Base-by-base conservation (phyloP, 306 rosid species). In the Gastrolobium bilobum region DNA sequence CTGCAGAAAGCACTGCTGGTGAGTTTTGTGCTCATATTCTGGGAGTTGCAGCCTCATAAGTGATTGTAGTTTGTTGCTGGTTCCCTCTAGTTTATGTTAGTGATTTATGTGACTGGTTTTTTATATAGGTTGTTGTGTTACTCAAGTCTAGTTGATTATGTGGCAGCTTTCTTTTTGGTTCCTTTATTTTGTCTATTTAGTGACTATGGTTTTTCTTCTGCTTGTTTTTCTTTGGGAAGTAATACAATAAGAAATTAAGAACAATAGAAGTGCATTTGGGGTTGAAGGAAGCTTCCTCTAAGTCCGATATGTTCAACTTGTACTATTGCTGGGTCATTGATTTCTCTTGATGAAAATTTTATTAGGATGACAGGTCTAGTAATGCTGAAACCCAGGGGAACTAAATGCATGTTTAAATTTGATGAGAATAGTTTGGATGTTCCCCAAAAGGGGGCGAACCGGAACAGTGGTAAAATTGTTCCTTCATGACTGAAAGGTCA, bases 1-100 rank as follows among this genome's bases (percentile, higher is more conserved):
- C 97, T 50, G 98, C 99, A 8, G 90, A 91, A 76, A 93, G 99
- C 88, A 73, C 87, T 61, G 87, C 97, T 76, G 98, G 98, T 95
- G 79, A 85, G 85, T 9, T 69, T 69, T 74, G 7, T 43, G 44
- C 52, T 51, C 42, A 7, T 63, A 67, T 72, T 82, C 40, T 40
- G 46, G 40, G 47, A 78, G n/a, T 43, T 79, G 33, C 64, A 75
- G 58, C 43, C 38, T 14, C 37, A 39, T 39, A n/a, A 52, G 47
- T 82, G 13, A 53, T 42, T 68, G 35, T 64, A 50, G 10, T 64
- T 38, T 73, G 7, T 57, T 54, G 54, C 38, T 11, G 10, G 43
- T 63, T 31, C 10, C 38, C 3, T 77, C 8, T 76, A 47, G 47
- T 80, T 46, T 56, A n/a, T 68, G 40, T 76, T 30, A 61, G 43